These are phyloP conservation scores for Marchantia paleacea DNA, from an alignment of 225 moss, liverwort and hornwort species.

Conservation along the genomic window DNA sequence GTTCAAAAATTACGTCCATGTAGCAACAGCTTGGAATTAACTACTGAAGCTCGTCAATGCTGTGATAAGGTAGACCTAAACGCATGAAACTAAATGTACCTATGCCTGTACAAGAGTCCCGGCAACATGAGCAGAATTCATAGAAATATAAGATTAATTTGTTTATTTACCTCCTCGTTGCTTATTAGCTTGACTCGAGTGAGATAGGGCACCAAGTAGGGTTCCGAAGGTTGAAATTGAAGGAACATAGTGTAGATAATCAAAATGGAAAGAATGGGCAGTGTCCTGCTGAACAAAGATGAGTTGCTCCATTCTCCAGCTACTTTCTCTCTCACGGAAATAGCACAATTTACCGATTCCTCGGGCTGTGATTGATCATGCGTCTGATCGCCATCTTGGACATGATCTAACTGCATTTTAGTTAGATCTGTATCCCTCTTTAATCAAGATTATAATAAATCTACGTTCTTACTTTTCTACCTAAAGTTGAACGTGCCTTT, in stretches of 20 bases:
- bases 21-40: too few relatives aligned
- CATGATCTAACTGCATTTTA: neutral
- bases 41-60: too few relatives aligned
- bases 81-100: too few relatives aligned
- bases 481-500: neutral
- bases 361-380: neutral
- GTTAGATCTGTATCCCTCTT: neutral
- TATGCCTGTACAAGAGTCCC: too few relatives aligned
- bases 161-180: constrained; percentile 29
- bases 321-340: neutral
- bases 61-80: too few relatives aligned
- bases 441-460: neutral
- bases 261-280: constrained; percentile 19
- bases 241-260: constrained; percentile 19
- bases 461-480: neutral
- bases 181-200: constrained; percentile 38
- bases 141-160: too few relatives aligned
- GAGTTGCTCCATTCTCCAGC: constrained; percentile 17
- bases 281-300: constrained; percentile 3
- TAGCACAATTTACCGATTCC: neutral
- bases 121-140: too few relatives aligned
- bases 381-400: neutral
- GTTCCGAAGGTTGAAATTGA: constrained; percentile 43
- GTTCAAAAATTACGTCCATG: too few relatives aligned
- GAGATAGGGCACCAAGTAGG: constrained; percentile 47